phyloP scores from a whole-genome alignment of 2,329 filamentous ascomycete genomes.

The Colletotrichum graminicola region DNA sequence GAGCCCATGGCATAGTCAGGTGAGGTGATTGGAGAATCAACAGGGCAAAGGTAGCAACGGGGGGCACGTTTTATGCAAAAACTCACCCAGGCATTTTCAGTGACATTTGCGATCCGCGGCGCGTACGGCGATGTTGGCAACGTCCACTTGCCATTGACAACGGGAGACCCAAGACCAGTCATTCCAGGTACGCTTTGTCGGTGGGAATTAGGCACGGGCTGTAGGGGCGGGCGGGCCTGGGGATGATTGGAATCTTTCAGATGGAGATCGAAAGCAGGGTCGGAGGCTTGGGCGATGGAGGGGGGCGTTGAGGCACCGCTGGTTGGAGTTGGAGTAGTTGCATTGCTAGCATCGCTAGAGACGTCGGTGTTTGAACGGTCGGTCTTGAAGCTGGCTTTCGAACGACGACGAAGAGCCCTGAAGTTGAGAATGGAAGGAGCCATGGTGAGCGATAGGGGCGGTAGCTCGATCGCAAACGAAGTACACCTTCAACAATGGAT shows the following conservation, averaged over 20 bases:
- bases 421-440: slow-evolving; percentile 74
- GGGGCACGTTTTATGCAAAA: not conserved
- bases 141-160: slow-evolving; percentile 65
- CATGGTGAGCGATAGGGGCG: slow-evolving; percentile 54
- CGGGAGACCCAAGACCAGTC: slow-evolving; percentile 70
- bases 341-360: slow-evolving; percentile 71
- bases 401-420: slow-evolving; percentile 81
- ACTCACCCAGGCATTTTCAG: slow-evolving; percentile 86
- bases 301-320: slow-evolving; percentile 82
- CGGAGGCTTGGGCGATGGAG: slow-evolving; percentile 75
- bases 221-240: slow-evolving; percentile 53
- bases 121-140: slow-evolving; percentile 82
- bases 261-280: slow-evolving; percentile 74
- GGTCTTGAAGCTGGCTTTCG: slow-evolving; percentile 78
- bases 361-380: slow-evolving; percentile 67
- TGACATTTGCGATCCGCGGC: slow-evolving; percentile 82
- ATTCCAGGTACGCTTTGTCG: slow-evolving; percentile 75
- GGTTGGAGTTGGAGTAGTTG: slow-evolving; percentile 72
- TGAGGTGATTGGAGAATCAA: slow-evolving; percentile 3
- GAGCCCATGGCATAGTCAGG: not conserved
- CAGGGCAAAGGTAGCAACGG: slow-evolving; percentile 2
- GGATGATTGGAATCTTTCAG: slow-evolving; percentile 58
- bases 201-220: slow-evolving; percentile 59
- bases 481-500: slow-evolving; percentile 9
- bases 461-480: slow-evolving; percentile 17